Percentiles rank a stretch among this genome's conserved stretches.
Evolutionary conservation across 1,284 basidiomycete genomes (phyloP).

Genomic region (Cryptococcus maquisensis): DNA sequence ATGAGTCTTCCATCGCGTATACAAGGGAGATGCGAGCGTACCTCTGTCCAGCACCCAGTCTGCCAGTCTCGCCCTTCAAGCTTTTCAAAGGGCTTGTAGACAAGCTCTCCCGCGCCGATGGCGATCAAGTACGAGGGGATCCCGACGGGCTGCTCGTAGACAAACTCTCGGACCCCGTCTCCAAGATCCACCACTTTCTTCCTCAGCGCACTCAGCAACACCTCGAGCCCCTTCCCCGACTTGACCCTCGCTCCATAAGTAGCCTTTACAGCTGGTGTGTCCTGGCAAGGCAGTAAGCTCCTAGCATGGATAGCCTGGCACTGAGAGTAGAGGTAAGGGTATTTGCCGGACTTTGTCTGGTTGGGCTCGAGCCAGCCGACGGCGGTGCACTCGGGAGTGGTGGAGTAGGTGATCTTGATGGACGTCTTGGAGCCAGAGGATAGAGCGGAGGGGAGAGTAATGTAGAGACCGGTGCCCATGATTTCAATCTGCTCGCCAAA

Average conservation of each 20-base stretch:
- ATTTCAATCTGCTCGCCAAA: slow-evolving; percentile 42
- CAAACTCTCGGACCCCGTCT: slow-evolving; percentile 49
- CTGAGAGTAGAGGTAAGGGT: slow-evolving; percentile 90
- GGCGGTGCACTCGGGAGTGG: slow-evolving; percentile 72
- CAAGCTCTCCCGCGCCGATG: slow-evolving; percentile 76
- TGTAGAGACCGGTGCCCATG: slow-evolving; percentile 47
- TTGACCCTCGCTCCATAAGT: slow-evolving; percentile 72
- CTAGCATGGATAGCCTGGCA: slow-evolving; percentile 89
- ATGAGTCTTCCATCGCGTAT: not conserved
- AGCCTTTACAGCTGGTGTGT: slow-evolving; percentile 51
- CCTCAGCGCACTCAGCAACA: slow-evolving; percentile 78
- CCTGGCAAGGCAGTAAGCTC: slow-evolving; percentile 71
- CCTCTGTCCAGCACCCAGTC: slow-evolving; percentile 81
- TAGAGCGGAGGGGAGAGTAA: slow-evolving; percentile 39
- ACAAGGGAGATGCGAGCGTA: slow-evolving; percentile 3
- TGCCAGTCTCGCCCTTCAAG: slow-evolving; percentile 66
- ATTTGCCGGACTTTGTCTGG: slow-evolving; percentile 81
- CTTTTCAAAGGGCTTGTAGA: slow-evolving; percentile 64
- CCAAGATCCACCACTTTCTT: slow-evolving; percentile 66
- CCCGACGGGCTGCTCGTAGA: slow-evolving; percentile 62
- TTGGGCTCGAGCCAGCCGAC: slow-evolving; percentile 90
- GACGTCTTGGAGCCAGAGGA: slow-evolving; percentile 42
- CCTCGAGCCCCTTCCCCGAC: slow-evolving; percentile 63
- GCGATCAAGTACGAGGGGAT: slow-evolving; percentile 86
- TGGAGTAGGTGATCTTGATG: slow-evolving; percentile 67